Base-by-base conservation (phyloP, 2,329 filamentous ascomycete genomes). In the Ascochyta fabae region DNA sequence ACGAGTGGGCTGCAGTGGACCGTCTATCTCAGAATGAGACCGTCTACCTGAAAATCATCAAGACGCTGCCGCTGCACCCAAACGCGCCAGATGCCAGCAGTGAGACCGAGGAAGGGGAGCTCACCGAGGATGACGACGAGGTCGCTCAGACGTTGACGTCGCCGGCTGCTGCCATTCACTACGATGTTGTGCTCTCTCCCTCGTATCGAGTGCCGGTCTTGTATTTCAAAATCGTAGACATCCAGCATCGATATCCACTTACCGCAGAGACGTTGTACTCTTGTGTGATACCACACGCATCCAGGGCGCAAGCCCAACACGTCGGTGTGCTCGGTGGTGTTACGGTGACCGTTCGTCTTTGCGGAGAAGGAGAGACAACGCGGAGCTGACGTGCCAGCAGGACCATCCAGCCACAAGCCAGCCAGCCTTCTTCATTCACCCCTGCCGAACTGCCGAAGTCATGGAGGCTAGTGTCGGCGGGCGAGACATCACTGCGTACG, bases 351-450 rank as follows among this genome's bases (percentile, higher is more conserved):
- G 75, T 77, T 55, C 54, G 71, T 62, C 24, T 36, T 27, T 29
- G 27, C 27, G 16, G 29, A 26, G 16, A 26, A 26, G n/a, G 16
- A 46, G 24, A 24, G 23, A 19, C 31, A 56, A 22, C 10, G 7
- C 42, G 13, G 26, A 44, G 27, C 42, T 58, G 19, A 52, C 33
- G 29, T 19, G 13, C 12, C n/a, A 23, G 12, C 24, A 94, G 86
- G 88, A 96, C 75, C 92, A 98, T 81, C 94, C 95, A 48, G 77
- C 90, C 56, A 91, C 87, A 54, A 89, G 89, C 48, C 76, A 88
- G 55, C 91, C 92, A 36, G 85, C 87, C 45, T 97, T 94, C 76
- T 97, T 96, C 76, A 84, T 98, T 66, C 95, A 99, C 78, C 94
- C 95, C 23, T 98, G 95, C 77, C 86, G 91, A 73, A 90, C 95